A percentile compares a stretch with the other conserved stretches of the same genome.
Conservation (phyloP, 2,329 filamentous ascomycete genomes). For the Dryadomyces sulphureus region DNA sequence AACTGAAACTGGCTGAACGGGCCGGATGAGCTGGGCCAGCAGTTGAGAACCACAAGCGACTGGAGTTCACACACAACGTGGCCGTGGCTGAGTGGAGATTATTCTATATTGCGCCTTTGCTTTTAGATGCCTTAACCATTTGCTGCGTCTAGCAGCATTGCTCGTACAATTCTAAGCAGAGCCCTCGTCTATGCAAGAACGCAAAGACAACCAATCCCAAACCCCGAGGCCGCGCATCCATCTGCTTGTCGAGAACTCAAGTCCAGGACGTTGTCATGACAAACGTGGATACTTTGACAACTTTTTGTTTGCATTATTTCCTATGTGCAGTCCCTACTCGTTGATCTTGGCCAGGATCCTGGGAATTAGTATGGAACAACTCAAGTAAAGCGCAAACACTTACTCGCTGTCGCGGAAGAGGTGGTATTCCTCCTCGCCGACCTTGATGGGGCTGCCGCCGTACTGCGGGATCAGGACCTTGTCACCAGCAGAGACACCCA, state of each 20-base stretch:
- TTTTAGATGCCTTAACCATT: neutral
- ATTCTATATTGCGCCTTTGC: neutral
- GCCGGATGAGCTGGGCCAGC: too few relatives aligned
- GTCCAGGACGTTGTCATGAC: too few relatives aligned
- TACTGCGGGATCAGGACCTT: constrained; percentile 95
- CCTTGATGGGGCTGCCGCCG: constrained; percentile 89
- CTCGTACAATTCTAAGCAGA: neutral
- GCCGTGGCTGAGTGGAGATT: constrained; percentile 1
- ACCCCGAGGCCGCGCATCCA: too few relatives aligned
- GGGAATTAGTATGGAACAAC: neutral
- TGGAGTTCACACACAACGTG: neutral
- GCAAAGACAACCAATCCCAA: too few relatives aligned
- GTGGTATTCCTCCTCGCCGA: constrained; percentile 90
- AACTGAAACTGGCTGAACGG: too few relatives aligned
- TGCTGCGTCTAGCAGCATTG: neutral
- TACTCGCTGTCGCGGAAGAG: constrained; percentile 98
- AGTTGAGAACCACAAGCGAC: too few relatives aligned
- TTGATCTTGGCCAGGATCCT: constrained; percentile 99
- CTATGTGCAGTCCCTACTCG: constrained; percentile 55
- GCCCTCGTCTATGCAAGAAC: neutral
- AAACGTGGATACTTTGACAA: too few relatives aligned
- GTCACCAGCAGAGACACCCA: constrained; percentile 73
- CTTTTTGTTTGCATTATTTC: too few relatives aligned
- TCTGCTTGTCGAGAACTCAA: too few relatives aligned
- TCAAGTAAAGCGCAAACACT: constrained; percentile 25